These are phyloP conservation scores for Debaryomyces sp. DNA, from an alignment of 1,139 yeast genomes.

Conservation along the genomic window DNA sequence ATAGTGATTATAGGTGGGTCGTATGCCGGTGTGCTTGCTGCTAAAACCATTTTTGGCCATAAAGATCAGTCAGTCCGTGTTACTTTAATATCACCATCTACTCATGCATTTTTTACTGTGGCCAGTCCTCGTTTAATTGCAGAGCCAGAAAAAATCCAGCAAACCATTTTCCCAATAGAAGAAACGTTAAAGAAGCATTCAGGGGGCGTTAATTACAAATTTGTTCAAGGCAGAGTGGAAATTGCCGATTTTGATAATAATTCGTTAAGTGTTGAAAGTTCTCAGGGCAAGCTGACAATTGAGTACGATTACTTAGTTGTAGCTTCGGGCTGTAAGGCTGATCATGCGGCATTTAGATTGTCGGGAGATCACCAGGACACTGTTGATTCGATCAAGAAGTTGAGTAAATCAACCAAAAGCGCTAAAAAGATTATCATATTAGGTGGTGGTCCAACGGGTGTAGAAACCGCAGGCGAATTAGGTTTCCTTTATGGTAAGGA, in stretches of 20 bases:
- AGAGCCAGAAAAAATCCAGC: constrained; percentile 24
- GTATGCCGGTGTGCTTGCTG: constrained; percentile 26
- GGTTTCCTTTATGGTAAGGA: constrained; percentile 21
- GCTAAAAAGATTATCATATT: constrained; percentile 33
- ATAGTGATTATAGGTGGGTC: constrained; percentile 33
- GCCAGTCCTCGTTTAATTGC: constrained; percentile 36
- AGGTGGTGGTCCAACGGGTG: constrained; percentile 49
- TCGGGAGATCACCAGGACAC: constrained; percentile 19
- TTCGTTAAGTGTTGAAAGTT: constrained; percentile 10
- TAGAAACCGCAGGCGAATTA: constrained; percentile 41
- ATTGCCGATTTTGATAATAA: constrained; percentile 24
- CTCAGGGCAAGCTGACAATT: constrained; percentile 12
- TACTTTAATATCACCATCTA: constrained; percentile 22
- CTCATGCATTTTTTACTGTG: constrained; percentile 21
- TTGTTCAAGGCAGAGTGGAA: constrained; percentile 25
- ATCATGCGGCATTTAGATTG: constrained; percentile 29
- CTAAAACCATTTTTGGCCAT: constrained; percentile 14
- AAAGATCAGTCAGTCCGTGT: constrained; percentile 20
- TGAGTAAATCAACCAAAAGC: constrained; percentile 17
- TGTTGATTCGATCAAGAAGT: constrained; percentile 17
- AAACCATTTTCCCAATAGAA: constrained; percentile 22
- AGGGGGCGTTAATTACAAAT: constrained; percentile 16
- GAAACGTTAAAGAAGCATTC: constrained; percentile 18
- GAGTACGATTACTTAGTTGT: constrained; percentile 34
- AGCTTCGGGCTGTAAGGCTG: constrained; percentile 34